phyloP scores from a whole-genome alignment of 2,329 filamentous ascomycete species.

The Alternaria sp. region DNA sequence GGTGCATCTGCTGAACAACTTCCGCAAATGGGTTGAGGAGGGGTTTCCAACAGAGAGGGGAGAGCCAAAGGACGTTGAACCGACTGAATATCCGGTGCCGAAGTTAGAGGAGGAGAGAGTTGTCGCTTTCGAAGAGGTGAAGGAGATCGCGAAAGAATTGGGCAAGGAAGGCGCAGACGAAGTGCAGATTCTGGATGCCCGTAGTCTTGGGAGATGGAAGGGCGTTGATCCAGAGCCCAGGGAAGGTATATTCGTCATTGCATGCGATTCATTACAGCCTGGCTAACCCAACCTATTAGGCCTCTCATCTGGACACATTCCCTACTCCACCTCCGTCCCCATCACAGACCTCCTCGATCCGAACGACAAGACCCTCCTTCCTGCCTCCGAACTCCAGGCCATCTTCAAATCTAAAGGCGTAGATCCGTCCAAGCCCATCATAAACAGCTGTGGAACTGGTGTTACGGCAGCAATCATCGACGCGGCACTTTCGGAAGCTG shows the following conservation, averaged over 20 bases:
- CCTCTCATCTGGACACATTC: constrained; percentile 89
- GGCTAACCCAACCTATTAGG: constrained; percentile 28
- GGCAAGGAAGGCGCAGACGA: constrained; percentile 84
- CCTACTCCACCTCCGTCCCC: constrained; percentile 82
- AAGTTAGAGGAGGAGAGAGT: constrained; percentile 66
- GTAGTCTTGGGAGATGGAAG: constrained; percentile 78
- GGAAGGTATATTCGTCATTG: constrained; percentile 60
- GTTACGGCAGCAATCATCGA: constrained; percentile 93
- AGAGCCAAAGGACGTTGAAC: constrained; percentile 59
- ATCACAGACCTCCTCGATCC: constrained; percentile 82
- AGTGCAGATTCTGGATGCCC: constrained; percentile 87
- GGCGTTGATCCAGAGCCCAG: constrained; percentile 87
- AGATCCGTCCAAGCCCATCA: constrained; percentile 78
- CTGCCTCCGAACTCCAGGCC: constrained; percentile 72
- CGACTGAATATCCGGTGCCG: constrained; percentile 52
- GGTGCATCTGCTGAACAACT: constrained; percentile 95
- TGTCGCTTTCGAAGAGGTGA: constrained; percentile 81
- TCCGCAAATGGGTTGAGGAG: constrained; percentile 88
- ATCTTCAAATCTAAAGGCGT: constrained; percentile 82
- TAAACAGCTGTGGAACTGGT: constrained; percentile 89
- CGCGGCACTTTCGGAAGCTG: constrained; percentile 80
- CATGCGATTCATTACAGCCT: background rate
- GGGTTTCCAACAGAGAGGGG: constrained; percentile 84
- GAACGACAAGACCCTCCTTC: constrained; percentile 78
- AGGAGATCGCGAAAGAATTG: constrained; percentile 74